Conservation (phyloP, 1,284 basidiomycete genomes). For the Puccinia polysora region DNA sequence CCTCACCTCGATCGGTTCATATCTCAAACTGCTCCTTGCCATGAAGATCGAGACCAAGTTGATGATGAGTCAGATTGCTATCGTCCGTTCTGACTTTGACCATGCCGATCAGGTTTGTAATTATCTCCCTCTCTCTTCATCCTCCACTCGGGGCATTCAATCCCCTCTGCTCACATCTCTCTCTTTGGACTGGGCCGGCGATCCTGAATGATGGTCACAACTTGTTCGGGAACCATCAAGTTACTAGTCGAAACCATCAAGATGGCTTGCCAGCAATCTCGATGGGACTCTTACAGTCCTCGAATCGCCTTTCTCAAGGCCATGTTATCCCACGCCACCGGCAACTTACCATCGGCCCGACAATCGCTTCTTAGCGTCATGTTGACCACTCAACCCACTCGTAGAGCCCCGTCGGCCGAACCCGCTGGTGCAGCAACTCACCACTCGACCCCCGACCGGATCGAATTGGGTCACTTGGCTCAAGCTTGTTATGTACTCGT, state of each 20-base stretch:
- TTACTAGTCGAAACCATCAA: slow-evolving; percentile 6
- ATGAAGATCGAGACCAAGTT: slow-evolving; percentile 19
- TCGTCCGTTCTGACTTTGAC: slow-evolving; percentile 19
- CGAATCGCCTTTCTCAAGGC: slow-evolving; percentile 23
- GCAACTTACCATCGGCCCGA: slow-evolving; percentile 8
- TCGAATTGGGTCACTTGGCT: too few relatives aligned
- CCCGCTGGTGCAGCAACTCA: background rate
- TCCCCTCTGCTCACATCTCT: background rate
- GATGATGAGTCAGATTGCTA: slow-evolving; percentile 15
- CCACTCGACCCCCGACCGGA: too few relatives aligned
- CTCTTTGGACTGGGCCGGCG: background rate
- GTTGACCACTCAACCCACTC: background rate
- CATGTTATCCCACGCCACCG: slow-evolving; percentile 26
- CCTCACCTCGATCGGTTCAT: background rate
- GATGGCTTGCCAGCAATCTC: background rate
- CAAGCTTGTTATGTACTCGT: too few relatives aligned
- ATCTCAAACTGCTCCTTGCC: background rate
- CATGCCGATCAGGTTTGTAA: slow-evolving; percentile 17
- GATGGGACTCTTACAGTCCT: background rate
- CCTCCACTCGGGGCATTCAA: background rate
- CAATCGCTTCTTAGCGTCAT: slow-evolving; percentile 5
- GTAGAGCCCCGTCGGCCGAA: too few relatives aligned
- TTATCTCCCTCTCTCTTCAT: background rate
- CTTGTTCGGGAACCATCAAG: background rate
- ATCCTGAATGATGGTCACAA: background rate